phyloP scores from a whole-genome alignment of 306 rosid species.

The Abrus pulchellus region DNA sequence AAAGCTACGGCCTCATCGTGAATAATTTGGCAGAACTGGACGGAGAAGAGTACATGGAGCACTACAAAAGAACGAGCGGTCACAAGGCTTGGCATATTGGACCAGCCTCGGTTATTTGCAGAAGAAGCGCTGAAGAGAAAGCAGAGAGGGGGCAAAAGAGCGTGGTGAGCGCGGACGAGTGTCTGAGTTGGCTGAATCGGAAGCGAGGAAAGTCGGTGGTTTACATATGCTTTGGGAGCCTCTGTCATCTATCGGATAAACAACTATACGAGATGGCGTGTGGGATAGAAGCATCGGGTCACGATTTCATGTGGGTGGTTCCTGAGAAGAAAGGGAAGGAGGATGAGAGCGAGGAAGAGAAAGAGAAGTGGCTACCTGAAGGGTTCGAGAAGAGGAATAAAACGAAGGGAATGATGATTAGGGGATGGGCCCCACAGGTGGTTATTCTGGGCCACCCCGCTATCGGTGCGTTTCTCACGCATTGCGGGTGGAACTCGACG shows the following conservation, averaged over 20 bases:
- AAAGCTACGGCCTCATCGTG: conserved; percentile 48
- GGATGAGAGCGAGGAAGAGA: conserved; percentile 1
- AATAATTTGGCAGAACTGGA: conserved; percentile 49
- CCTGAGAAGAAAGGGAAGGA: conserved; percentile 41
- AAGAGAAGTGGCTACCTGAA: conserved; percentile 40
- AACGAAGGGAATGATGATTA: conserved; percentile 27
- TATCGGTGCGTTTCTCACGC: conserved; percentile 30
- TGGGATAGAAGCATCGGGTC: conserved; percentile 27
- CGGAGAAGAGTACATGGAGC: conserved; percentile 45
- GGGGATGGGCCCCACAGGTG: conserved; percentile 50
- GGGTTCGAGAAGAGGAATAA: conserved; percentile 38
- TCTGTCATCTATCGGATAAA: conserved; percentile 16
- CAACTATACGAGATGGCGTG: conserved; percentile 46
- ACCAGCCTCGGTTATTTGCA: conserved; percentile 36
- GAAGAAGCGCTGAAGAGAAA: conserved; percentile 16
- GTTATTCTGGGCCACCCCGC: conserved; percentile 28
- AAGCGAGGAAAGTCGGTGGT: conserved; percentile 40
- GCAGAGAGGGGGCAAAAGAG: conserved; percentile 36
- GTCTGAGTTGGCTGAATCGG: conserved; percentile 39
- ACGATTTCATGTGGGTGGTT: conserved; percentile 45
- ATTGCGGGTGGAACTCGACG: conserved; percentile 49
- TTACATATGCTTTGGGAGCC: conserved; percentile 45
- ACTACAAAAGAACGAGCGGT: conserved; percentile 30
- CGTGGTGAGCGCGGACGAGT: conserved; percentile 19
- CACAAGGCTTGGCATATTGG: conserved; percentile 51